These are phyloP conservation scores for Eucalyptus urophylla DNA, from an alignment of 345 rosid species.

Conservation along the genomic window DNA sequence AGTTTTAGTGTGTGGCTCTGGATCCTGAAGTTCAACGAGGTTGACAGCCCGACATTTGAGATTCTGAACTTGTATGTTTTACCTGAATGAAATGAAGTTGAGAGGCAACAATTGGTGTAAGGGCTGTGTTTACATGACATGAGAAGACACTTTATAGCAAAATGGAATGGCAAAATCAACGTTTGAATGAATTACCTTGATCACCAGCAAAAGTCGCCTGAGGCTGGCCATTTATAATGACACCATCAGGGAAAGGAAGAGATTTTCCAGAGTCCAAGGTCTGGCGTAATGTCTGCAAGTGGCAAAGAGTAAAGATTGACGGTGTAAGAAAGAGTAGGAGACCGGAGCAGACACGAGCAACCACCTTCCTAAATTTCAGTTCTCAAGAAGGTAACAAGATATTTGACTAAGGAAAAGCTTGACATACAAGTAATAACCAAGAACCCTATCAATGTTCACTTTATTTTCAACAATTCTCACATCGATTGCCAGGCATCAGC, in stretches of 20 bases:
- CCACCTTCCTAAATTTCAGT: background rate
- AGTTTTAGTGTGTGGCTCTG: constrained; percentile 63
- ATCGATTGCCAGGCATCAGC: background rate
- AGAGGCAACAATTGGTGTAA: background rate
- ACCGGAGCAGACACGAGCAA: background rate
- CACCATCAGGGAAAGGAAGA: constrained; percentile 45
- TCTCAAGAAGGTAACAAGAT: background rate
- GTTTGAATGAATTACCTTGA: constrained; percentile 1
- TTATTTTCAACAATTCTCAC: background rate
- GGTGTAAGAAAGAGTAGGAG: background rate
- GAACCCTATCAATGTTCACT: background rate
- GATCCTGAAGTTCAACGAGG: constrained; percentile 75
- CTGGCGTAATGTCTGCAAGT: constrained; percentile 29
- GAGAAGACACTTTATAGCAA: background rate
- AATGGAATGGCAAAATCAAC: background rate
- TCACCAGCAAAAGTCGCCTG: constrained; percentile 17
- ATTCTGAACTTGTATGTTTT: constrained; percentile 61
- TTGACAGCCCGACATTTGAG: constrained; percentile 61
- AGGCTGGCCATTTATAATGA: constrained; percentile 25
- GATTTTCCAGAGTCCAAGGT: constrained; percentile 57
- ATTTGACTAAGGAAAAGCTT: background rate
- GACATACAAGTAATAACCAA: background rate
- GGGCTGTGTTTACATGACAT: background rate
- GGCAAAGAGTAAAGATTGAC: background rate
- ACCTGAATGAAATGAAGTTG: constrained; percentile 19